Evolutionary conservation across 73 alveolate genomes (phyloP), one percentile per base, ranked within the genome.

Genomic region (Halteria grandinella): DNA sequence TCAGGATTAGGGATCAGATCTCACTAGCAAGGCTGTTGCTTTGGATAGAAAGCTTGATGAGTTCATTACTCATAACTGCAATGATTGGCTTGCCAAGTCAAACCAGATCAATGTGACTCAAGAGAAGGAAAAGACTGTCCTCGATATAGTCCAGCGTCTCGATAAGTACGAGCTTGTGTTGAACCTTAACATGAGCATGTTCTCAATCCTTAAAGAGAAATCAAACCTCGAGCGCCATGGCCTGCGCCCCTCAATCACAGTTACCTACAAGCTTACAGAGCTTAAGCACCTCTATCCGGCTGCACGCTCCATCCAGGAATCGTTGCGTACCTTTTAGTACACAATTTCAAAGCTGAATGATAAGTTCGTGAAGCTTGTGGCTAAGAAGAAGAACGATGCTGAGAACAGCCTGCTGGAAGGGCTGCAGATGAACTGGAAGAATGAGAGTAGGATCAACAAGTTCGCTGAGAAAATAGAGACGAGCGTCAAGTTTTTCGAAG

Each of bases 111-210:
- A 71, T 40, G 77, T 69, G 24, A 55, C 54, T 31, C 60, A 6
- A 1, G 84, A 86, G 57, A 81, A 81, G 39, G 58, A 73, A 14
- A 69, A 69, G 50, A 39, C 69, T 23, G 76, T 86, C 80, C 69
- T 90, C 55, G 88, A 83, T 57, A 89, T 92, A 31, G 77, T 55
- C 80, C 73, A 79, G 24, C 87, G 88, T 71, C 78, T 86, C 73
- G 62, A 88, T 48, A 75, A 82, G 48, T 93, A 55, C 59, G 95
- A 94, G 81, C 88, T 96, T 12, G 84, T 74, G 17, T 97, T 96
- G 71, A 96, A 96, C 91, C 93, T 94, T 49, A 97, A 95, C 63
- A 91, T 88, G 53, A 96, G 93, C 75, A 79, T 95, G 51, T 88
- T 91, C 79, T 86, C 88, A 21, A 87, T 92, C 37, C 93, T 95